These are phyloP conservation scores for Entomortierella lignicola DNA, from an alignment of 192 early-diverging fungal genomes.

Conservation along the genomic window DNA sequence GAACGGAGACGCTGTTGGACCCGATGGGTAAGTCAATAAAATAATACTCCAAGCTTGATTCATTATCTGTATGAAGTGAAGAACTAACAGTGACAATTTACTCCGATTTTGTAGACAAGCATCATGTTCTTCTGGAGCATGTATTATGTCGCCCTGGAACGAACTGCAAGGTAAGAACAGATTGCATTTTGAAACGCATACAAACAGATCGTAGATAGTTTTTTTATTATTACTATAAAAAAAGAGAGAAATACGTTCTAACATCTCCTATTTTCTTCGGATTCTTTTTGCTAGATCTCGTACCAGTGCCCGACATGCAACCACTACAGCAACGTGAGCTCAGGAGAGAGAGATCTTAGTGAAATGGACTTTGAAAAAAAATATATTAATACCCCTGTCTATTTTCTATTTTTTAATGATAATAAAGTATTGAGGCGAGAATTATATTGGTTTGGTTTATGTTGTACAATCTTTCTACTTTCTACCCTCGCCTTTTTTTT, in stretches of 20 bases:
- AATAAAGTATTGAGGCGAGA: too few species aligned
- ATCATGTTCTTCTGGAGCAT: slow-evolving; percentile 34
- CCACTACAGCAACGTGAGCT: slow-evolving; percentile 43
- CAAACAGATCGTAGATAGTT: too few species aligned
- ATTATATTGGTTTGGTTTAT: too few species aligned
- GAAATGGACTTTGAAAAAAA: not conserved
- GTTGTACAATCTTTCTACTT: slow-evolving; percentile 6
- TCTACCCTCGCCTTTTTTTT: slow-evolving; percentile 49
- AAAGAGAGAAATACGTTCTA: too few species aligned
- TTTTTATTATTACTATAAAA: too few species aligned
- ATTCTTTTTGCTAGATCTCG: slow-evolving; percentile 10
- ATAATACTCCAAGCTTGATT: not conserved
- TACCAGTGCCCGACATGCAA: slow-evolving; percentile 18
- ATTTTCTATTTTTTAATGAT: too few species aligned
- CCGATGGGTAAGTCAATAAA: slow-evolving; percentile 29
- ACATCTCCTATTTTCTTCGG: not conserved
- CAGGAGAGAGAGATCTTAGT: slow-evolving; percentile 22
- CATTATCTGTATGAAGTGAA: not conserved
- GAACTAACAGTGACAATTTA: not conserved
- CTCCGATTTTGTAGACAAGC: slow-evolving; percentile 29
- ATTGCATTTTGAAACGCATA: not conserved
- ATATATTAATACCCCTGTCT: too few species aligned
- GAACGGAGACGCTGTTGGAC: slow-evolving; percentile 38
- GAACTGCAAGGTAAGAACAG: slow-evolving; percentile 36
- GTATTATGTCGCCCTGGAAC: slow-evolving; percentile 51